A percentile compares a stretch with the other conserved stretches of the same genome.
phyloP scores from a whole-genome alignment of 441 rosid species.

The Euphorbia schlechtendalii region DNA sequence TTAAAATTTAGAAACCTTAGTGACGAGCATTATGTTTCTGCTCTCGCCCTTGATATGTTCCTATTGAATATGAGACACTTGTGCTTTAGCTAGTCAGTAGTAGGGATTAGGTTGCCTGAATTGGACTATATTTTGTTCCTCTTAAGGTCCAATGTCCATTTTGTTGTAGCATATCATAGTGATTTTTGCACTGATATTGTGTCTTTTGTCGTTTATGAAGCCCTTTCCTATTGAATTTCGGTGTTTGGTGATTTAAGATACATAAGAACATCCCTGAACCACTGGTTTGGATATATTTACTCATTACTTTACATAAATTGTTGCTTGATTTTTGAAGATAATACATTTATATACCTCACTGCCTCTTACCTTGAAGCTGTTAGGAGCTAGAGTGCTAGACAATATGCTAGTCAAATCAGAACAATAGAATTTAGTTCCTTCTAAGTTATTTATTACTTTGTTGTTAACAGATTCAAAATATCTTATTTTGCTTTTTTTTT shows the following conservation, averaged over 20 bases:
- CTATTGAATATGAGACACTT: too few relatives aligned
- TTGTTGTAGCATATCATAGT: not conserved
- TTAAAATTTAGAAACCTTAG: too few relatives aligned
- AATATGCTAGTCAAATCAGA: not conserved
- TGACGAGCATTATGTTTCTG: not conserved
- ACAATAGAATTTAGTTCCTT: not conserved
- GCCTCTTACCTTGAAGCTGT: constrained; percentile 3
- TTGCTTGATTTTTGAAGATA: not conserved
- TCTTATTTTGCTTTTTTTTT: not conserved
- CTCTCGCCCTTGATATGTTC: not conserved
- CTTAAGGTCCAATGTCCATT: not conserved
- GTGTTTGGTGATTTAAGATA: not conserved
- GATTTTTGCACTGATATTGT: not conserved
- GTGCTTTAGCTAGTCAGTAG: not conserved
- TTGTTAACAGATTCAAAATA: constrained; percentile 9
- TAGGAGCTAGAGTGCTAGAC: not conserved
- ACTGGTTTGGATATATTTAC: constrained; percentile 41
- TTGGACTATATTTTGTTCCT: not conserved
- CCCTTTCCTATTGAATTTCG: not conserved
- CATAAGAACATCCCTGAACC: too few relatives aligned
- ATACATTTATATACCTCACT: constrained; percentile 4
- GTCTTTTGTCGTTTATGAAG: not conserved
- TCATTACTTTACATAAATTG: constrained; percentile 1
- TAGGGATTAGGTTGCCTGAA: not conserved
- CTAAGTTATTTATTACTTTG: not conserved